Evolutionary conservation across 495 filamentous ascomycete genomes (phyloP), one percentile per base, ranked within the genome.

Genomic region (Copromyces sp.): DNA sequence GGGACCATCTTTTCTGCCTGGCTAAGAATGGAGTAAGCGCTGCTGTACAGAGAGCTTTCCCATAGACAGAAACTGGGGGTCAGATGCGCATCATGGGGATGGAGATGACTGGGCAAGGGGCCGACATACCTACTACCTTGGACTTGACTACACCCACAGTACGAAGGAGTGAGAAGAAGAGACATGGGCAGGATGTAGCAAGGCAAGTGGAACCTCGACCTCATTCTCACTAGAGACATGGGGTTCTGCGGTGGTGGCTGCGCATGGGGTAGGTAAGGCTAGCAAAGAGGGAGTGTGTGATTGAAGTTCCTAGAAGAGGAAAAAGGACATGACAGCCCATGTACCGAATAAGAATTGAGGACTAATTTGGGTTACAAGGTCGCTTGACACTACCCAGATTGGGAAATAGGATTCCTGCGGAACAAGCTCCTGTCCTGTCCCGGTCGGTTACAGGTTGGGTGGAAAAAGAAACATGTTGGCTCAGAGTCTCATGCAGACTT

Each of bases 1-100:
- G 68, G 69, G 65, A 53, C 59, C 69, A 73, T 68, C 39, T 74
- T 65, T 75, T 79, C 80, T 81, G 80, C 78, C 80, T 81, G 77
- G 77, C 78, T 80, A 77, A 78, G 73, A 79, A 78, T 80, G 75
- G 76, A 75, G 77, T 71, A 75, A 73, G 76, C 70, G 45, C 61
- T 73, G 59, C 29, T 73, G 71, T 72, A 71, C 72, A 73, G 75
- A 73, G 45, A 69, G 74, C 69, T 70, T 69, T 39, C 35, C 73
- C 74, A 35, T 77, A 73, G 75, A 35, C 76, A 73, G 75, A 71
- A 71, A n/a, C 74, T 80, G 78, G 78, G 78, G 77, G 76, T 76
- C 42, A 73, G 72, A 77, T 76, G 74, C 72, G 73, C 78, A 78
- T 77, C 73, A 70, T 74, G 73, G 72, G 75, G 71, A 71, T 42